These are phyloP conservation scores for Oryza australiensis DNA, from an alignment of 176 grass and related monocot species.

Conservation along the genomic window DNA sequence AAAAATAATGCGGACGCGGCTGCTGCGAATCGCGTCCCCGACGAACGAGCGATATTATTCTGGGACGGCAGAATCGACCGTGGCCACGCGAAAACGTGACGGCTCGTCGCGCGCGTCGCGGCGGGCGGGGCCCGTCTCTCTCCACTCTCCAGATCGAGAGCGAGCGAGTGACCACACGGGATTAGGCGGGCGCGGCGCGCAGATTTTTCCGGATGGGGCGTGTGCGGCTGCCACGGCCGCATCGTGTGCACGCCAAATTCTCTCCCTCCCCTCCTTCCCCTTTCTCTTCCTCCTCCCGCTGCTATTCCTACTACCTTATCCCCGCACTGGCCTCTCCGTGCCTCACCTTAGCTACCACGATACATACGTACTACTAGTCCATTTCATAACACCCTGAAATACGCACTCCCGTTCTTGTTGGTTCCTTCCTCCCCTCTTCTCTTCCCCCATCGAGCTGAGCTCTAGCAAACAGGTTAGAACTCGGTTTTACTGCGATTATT, in stretches of 20 bases:
- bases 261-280: background rate
- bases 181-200: conserved; percentile 2
- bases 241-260: conserved; percentile 43
- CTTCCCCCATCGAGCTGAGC: background rate
- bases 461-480: background rate
- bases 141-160: background rate
- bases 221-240: conserved; percentile 58
- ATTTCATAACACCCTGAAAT: background rate
- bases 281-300: background rate
- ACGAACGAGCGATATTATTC: background rate
- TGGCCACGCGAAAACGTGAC: background rate
- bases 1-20: background rate
- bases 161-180: conserved; percentile 27
- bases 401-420: background rate
- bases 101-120: background rate
- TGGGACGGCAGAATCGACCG: background rate
- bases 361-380: background rate
- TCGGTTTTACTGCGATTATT: background rate
- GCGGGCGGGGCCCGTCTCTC: background rate
- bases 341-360: conserved; percentile 24
- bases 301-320: conserved; percentile 30
- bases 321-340: background rate
- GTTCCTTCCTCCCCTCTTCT: too few species aligned
- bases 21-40: background rate
- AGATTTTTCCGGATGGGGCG: conserved; percentile 60